Evolutionary conservation across 2,329 filamentous ascomycete genomes (phyloP), one percentile per base, ranked within the genome.

Genomic region (Lachnellula willkommii): DNA sequence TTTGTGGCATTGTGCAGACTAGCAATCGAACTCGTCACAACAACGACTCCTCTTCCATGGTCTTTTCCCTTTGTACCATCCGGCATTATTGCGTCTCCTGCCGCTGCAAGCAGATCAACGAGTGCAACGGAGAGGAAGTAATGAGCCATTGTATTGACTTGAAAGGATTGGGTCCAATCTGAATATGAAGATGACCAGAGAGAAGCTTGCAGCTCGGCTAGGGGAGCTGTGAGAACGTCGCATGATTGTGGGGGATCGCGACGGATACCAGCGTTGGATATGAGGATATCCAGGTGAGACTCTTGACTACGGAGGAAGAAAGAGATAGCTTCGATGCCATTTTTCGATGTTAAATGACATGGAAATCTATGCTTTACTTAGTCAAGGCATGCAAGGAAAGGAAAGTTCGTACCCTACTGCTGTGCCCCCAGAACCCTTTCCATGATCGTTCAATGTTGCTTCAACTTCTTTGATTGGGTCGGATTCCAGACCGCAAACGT

Each of bases 1-100:
- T 80, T 80, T 1, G 77, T 80, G 1, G 65, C 74, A 63, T 79
- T 79, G 56, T 79, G 77, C 72, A 79, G 75, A 62, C 76, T 78
- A 2, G 77, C 77, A 60, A 77, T 80, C 2, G 74, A 77, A 61
- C 77, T 79, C 4, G 76, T 79, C 4, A 80, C 67, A 4, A 79
- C 68, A 15, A 79, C 66, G 0, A 74, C 74, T 0, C 77, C 77
- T 6, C 77, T 69, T 7, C 77, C 77, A 26, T 74, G 66, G 28
- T 68, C 73, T 53, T 63, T 61, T 3, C 68, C 72, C 52, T 61
- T 67, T 24, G 54, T 62, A 15, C 65, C 68, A 55, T 65, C 60
- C 2, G 55, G 59, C 37, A 70, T 49, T 15, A 63, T 57, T 14
- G 63, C 59, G 4, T 68, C 64, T 4, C 71, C 70, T 0, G 76